phyloP scores from a whole-genome alignment of 345 rosid species.

The Brassica incana region DNA sequence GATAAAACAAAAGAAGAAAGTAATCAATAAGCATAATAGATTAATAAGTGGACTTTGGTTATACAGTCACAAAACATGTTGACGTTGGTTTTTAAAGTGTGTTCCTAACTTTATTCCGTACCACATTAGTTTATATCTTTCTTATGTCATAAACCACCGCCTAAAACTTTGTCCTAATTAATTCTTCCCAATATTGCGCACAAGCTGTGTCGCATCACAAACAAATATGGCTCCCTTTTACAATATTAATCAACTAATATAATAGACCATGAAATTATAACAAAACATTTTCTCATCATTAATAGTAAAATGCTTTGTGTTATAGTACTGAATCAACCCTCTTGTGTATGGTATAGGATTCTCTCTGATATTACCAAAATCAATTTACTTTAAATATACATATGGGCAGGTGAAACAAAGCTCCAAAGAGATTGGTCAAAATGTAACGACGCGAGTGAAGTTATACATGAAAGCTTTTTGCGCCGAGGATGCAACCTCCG shows the following conservation, averaged over 20 bases:
- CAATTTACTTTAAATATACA: background rate
- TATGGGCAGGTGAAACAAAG: constrained; percentile 56
- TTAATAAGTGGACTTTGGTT: constrained; percentile 18
- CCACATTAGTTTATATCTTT: constrained; percentile 19
- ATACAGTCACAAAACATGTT: constrained; percentile 38
- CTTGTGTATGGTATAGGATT: background rate
- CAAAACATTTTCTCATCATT: background rate
- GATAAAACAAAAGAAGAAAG: constrained; percentile 13
- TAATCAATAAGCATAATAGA: constrained; percentile 9
- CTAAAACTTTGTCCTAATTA: constrained; percentile 19
- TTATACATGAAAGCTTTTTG: constrained; percentile 62
- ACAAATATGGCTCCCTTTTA: constrained; percentile 23
- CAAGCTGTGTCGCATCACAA: constrained; percentile 40
- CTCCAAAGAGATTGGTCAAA: constrained; percentile 50
- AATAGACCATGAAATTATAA: background rate
- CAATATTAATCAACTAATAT: background rate
- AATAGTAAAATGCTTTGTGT: background rate
- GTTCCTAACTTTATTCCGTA: constrained; percentile 41
- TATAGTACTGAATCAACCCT: background rate
- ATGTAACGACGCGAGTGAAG: constrained; percentile 59
- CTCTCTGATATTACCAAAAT: constrained; percentile 7
- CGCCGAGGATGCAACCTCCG: constrained; percentile 50
- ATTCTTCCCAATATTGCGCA: constrained; percentile 31
- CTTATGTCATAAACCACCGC: constrained; percentile 30
- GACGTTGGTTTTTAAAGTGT: constrained; percentile 28